Base-by-base conservation (phyloP, 2,329 filamentous ascomycete genomes). In the Eutypa lata region DNA sequence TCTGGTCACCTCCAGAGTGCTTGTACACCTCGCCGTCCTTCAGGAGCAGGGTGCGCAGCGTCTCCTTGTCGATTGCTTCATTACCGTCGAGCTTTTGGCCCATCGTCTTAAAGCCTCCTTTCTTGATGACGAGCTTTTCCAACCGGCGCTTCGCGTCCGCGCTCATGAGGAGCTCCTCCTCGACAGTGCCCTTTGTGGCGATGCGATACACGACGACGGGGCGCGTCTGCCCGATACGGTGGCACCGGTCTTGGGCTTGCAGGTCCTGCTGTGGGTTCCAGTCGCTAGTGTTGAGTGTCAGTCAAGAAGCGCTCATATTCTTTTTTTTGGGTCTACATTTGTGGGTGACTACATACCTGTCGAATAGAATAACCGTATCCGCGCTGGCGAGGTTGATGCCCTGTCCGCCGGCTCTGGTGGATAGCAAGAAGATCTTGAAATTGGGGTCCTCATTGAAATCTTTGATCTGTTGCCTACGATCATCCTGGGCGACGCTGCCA, bases 241-340 rank as follows among this genome's bases (percentile, higher is more conserved):
- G 94, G 1, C 90, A 91, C 5, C 94, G 90, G 65, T 99, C 94
- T 71, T 97, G 94, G 0, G 94, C 94, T 67, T 99, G 94, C 0
- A 99, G 78, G 69, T 99, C 94, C 66, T 97, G 93, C 68, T 99
- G 94, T 0, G 94, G 94, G 63, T 99, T 99, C 86, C 93, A 97
- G 64, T 96, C 83, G 2, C 74, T 78, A 31, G 26, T 31, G 6
- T 6, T 31, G 6, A 31, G 10, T 31, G 26, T 10, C 6, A 31
- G 10, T 10, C 26, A 31, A 31, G 10, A 31, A 31, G 10, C 26
- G 26, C 26, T 10, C 10, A 6, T 31, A 5, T 31, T 31, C 10
- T 31, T 31, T 31, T 31, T 10, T 31, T 31, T 10, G 4, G n/a
- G 22, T 8, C 8, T 31, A 22, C 7, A 3, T 11, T 16, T 7